phyloP scores from a whole-genome alignment of 768 basidiomycete species.

The Strobilomyces echinocephalus region DNA sequence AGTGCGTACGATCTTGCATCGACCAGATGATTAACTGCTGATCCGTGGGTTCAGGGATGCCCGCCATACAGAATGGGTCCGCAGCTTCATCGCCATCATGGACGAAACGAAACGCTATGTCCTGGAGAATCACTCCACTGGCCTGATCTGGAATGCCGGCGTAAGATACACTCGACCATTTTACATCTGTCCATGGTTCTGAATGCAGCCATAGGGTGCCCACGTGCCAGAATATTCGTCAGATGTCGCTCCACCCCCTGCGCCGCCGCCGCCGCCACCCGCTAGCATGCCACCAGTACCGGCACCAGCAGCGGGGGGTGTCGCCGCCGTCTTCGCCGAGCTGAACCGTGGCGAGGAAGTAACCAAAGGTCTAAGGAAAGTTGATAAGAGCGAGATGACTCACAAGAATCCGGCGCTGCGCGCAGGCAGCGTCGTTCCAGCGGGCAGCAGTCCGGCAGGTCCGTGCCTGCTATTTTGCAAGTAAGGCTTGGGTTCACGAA shows the following conservation, averaged over 20 bases:
- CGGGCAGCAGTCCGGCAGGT: slow-evolving; percentile 32
- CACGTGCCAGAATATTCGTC: slow-evolving; percentile 48
- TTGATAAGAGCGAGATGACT: slow-evolving; percentile 95
- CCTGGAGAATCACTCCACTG: slow-evolving; percentile 79
- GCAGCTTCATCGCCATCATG: slow-evolving; percentile 60
- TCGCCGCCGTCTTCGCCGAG: slow-evolving; percentile 82
- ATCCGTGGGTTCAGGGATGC: slow-evolving; percentile 55
- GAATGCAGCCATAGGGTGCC: slow-evolving; percentile 43
- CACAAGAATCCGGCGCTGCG: slow-evolving; percentile 95
- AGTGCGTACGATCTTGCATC: slow-evolving; percentile 46
- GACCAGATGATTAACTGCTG: not conserved
- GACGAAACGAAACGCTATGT: slow-evolving; percentile 82
- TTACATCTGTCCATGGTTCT: not conserved
- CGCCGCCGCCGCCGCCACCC: slow-evolving; percentile 50
- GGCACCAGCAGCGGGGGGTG: slow-evolving; percentile 48
- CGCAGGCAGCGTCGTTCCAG: slow-evolving; percentile 47
- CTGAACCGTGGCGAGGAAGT: slow-evolving; percentile 87
- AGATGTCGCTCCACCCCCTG: slow-evolving; percentile 29
- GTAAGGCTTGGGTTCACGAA: not conserved
- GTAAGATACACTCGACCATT: slow-evolving; percentile 34
- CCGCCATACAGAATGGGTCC: slow-evolving; percentile 87
- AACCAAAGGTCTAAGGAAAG: slow-evolving; percentile 87
- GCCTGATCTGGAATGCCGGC: slow-evolving; percentile 83
- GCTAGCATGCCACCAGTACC: slow-evolving; percentile 37
- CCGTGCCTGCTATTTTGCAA: slow-evolving; percentile 20